Conservation (phyloP, 345 rosid genomes). For the Hibiscus mutabilis region DNA sequence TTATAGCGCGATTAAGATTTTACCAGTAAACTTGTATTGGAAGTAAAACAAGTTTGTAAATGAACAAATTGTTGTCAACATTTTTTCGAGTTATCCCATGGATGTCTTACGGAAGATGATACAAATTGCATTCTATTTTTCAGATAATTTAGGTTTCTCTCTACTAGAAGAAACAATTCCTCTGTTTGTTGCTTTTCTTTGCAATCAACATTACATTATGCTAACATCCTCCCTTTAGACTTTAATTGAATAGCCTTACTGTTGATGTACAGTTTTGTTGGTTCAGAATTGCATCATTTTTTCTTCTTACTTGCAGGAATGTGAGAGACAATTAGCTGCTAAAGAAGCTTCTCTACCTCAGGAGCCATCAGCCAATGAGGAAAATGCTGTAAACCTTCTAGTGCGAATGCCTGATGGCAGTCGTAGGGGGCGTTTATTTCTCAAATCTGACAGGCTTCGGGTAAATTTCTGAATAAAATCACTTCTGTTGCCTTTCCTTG, state of each 20-base stretch:
- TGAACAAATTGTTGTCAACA: not conserved
- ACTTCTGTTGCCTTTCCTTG: not conserved
- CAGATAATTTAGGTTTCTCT: not conserved
- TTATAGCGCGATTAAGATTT: not conserved
- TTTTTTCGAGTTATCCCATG: not conserved
- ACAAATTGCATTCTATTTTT: not conserved
- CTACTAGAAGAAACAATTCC: not conserved
- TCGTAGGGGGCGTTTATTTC: conserved; percentile 83
- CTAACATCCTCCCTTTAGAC: not conserved
- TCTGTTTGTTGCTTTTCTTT: not conserved
- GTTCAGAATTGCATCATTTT: not conserved
- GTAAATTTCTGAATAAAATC: conserved; percentile 29
- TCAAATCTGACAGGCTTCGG: conserved; percentile 70
- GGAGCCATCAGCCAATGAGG: conserved; percentile 80
- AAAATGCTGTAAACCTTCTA: conserved; percentile 76
- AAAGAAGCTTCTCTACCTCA: conserved; percentile 92
- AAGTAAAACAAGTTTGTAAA: not conserved
- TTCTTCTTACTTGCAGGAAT: conserved; percentile 49
- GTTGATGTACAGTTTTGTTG: not conserved
- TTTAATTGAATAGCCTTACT: not conserved
- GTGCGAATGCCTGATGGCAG: conserved; percentile 95
- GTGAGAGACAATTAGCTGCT: conserved; percentile 67
- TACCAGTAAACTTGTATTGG: not conserved
- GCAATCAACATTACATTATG: not conserved
- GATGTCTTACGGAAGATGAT: not conserved